Conservation (phyloP, 2,329 filamentous ascomycete species). For the Stachybotrys chartarum region DNA sequence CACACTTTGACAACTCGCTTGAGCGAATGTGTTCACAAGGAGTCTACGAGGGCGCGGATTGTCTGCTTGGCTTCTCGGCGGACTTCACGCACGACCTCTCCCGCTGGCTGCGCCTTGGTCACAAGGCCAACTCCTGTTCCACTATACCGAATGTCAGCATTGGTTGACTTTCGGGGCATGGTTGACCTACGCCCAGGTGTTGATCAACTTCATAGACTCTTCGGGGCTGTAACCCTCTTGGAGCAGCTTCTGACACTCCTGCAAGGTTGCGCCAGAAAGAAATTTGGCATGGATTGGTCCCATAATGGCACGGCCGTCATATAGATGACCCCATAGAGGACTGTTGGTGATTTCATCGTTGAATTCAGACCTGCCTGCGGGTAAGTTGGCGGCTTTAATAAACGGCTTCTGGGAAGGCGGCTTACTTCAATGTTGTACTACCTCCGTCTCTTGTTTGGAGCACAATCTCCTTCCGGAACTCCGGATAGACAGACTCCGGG, state of each 20-base stretch:
- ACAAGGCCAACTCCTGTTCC: slow-evolving; percentile 39
- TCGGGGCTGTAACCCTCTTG: slow-evolving; percentile 28
- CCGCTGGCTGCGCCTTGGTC: slow-evolving; percentile 30
- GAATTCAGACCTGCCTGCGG: slow-evolving; percentile 25
- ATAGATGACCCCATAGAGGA: slow-evolving; percentile 31
- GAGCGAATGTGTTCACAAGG: not conserved
- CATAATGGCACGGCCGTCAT: slow-evolving; percentile 36
- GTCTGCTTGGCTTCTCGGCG: slow-evolving; percentile 27
- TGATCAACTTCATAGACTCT: slow-evolving; percentile 21
- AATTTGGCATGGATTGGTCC: slow-evolving; percentile 32
- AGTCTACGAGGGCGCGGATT: slow-evolving; percentile 19
- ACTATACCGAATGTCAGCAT: slow-evolving; percentile 12
- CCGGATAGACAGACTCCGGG: slow-evolving; percentile 33
- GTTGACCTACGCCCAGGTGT: slow-evolving; percentile 29
- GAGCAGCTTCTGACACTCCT: slow-evolving; percentile 32
- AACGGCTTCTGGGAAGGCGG: not conserved
- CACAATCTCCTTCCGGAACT: slow-evolving; percentile 31
- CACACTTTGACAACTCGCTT: too few species aligned
- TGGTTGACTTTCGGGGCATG: not conserved
- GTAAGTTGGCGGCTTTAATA: slow-evolving; percentile 1
- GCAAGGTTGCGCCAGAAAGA: slow-evolving; percentile 28
- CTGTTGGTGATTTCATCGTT: slow-evolving; percentile 32
- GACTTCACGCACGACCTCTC: slow-evolving; percentile 34
- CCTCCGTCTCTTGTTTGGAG: slow-evolving; percentile 36
- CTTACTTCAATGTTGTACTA: slow-evolving; percentile 36